Percentiles rank a stretch among this genome's conserved stretches.
phyloP scores from a whole-genome alignment of 139 green algal species.

The Gonium pectorale region DNA sequence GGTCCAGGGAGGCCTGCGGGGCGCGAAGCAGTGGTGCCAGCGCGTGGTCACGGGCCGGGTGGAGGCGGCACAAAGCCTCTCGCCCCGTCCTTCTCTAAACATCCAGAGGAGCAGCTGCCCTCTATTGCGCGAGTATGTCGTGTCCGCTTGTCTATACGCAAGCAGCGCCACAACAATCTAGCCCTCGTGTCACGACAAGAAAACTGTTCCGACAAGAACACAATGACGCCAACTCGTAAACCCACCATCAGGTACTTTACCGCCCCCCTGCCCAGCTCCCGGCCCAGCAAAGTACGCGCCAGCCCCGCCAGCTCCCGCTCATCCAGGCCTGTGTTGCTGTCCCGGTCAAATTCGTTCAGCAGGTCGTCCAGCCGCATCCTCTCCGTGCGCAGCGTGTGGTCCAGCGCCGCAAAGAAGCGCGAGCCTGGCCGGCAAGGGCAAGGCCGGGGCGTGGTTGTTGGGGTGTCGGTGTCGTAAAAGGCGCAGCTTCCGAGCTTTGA shows the following conservation, averaged over 20 bases:
- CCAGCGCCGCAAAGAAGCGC: conserved; percentile 56
- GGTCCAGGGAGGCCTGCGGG: conserved; percentile 48
- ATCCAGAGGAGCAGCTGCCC: too few relatives aligned
- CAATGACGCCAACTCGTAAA: background rate
- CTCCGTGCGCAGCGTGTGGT: conserved; percentile 49
- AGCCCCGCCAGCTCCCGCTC: conserved; percentile 41
- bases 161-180: too few relatives aligned
- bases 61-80: too few relatives aligned
- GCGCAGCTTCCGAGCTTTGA: too few relatives aligned
- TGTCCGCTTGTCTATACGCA: too few relatives aligned
- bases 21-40: background rate
- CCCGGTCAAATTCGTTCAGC: conserved; percentile 41
- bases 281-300: conserved; percentile 16
- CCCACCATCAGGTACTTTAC: conserved; percentile 41
- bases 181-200: too few relatives aligned
- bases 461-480: too few relatives aligned
- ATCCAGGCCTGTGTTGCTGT: conserved; percentile 44
- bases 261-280: background rate
- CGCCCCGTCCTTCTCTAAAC: too few relatives aligned
- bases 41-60: too few relatives aligned
- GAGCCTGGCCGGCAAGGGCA: background rate
- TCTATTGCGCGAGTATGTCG: too few relatives aligned
- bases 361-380: conserved; percentile 48
- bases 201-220: too few relatives aligned
- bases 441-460: background rate